A percentile compares a stretch with the other conserved stretches of the same genome.
Evolutionary conservation across 306 rosid genomes (phyloP).

Genomic region (Pyrus pyrifolia): DNA sequence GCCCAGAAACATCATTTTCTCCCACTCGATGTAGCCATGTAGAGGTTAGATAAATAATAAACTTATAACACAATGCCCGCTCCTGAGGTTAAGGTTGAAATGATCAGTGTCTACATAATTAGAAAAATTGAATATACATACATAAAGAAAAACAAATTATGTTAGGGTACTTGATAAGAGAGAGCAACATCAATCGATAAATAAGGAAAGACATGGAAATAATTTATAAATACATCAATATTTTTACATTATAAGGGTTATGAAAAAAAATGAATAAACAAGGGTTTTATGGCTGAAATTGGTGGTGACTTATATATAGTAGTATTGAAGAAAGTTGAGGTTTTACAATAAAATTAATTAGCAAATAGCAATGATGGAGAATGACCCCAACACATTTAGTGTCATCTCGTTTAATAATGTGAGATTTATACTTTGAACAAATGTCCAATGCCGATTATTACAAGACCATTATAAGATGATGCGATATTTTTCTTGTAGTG

Average conservation of each 20-base stretch:
- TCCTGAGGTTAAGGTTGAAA: background rate
- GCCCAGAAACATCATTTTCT: conserved; percentile 21
- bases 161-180: background rate
- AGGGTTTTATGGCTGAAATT: too few species aligned
- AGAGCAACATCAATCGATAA: background rate
- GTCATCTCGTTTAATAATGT: too few species aligned
- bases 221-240: too few species aligned
- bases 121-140: background rate
- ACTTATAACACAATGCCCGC: background rate
- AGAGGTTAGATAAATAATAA: background rate
- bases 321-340: background rate
- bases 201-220: background rate
- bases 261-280: background rate
- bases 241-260: too few species aligned
- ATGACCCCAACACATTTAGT: background rate
- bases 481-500: too few species aligned
- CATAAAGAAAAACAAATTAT: background rate
- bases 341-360: too few species aligned
- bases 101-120: background rate
- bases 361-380: too few species aligned
- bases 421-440: too few species aligned
- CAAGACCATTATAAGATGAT: too few species aligned
- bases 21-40: background rate
- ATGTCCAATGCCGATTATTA: too few species aligned
- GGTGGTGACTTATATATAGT: background rate